phyloP scores from a whole-genome alignment of 139 green algal genomes.

The Chlamydomonas urium region DNA sequence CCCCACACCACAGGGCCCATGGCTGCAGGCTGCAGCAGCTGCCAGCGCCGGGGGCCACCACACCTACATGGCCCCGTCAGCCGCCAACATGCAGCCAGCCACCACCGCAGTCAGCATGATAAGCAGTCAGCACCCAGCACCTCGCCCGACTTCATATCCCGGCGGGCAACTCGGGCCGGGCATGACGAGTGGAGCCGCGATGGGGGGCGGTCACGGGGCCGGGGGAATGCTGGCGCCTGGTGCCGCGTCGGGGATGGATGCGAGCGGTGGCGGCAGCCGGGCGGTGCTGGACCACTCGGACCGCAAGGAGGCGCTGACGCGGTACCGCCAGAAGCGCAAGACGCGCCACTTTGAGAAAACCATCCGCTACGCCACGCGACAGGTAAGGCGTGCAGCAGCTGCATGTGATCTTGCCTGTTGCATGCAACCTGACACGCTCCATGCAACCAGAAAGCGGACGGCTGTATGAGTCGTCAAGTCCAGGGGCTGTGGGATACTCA shows the following conservation, averaged over 20 bases:
- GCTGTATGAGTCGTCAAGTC: too few relatives aligned
- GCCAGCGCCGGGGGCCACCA: too few relatives aligned
- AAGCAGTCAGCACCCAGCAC: too few relatives aligned
- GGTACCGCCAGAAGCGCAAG: slow-evolving; percentile 41
- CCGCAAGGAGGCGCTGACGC: slow-evolving; percentile 32
- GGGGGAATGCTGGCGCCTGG: not conserved
- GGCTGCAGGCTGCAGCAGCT: too few relatives aligned
- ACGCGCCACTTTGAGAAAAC: slow-evolving; percentile 43
- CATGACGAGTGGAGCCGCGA: too few relatives aligned
- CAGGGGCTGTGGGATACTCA: too few relatives aligned
- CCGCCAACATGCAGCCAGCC: not conserved
- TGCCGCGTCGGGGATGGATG: not conserved
- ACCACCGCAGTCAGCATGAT: not conserved
- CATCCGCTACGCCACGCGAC: slow-evolving; percentile 33
- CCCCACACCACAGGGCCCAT: too few relatives aligned
- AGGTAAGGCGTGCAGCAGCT: slow-evolving; percentile 15
- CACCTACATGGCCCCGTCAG: too few relatives aligned
- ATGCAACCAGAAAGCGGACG: too few relatives aligned
- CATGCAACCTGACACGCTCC: not conserved
- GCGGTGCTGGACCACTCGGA: slow-evolving; percentile 12
- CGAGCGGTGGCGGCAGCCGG: not conserved
- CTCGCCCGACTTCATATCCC: too few relatives aligned
- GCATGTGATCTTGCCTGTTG: not conserved
- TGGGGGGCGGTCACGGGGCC: not conserved
- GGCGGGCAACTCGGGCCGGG: too few relatives aligned